Percentiles rank a stretch among this genome's conserved stretches.
Conservation (phyloP, 176 grass and related monocot genomes). For the Musa schizocarpa region DNA sequence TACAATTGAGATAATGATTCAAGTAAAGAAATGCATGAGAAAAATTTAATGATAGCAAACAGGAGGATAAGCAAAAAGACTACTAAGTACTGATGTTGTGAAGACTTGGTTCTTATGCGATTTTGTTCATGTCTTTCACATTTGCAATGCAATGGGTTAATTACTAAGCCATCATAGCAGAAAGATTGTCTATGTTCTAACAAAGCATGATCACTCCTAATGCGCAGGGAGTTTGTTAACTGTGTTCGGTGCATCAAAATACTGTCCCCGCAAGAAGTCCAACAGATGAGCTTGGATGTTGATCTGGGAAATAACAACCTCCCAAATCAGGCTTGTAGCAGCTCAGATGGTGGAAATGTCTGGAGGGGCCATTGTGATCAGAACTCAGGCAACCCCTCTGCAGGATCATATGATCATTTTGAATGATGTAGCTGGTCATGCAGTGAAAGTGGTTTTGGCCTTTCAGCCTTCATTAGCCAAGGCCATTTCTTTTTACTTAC, state of each 20-base stretch:
- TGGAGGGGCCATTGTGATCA: constrained; percentile 66
- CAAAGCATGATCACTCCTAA: constrained; percentile 16
- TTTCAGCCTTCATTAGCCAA: neutral
- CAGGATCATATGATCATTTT: constrained; percentile 60
- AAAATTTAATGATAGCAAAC: neutral
- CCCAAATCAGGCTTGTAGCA: constrained; percentile 76
- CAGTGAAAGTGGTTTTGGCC: neutral
- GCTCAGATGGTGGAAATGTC: constrained; percentile 70
- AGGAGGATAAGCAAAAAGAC: neutral
- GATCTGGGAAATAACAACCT: constrained; percentile 69
- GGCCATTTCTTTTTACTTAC: neutral
- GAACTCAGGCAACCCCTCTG: constrained; percentile 56
- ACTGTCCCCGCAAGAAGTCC: constrained; percentile 91
- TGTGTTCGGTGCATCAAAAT: constrained; percentile 91
- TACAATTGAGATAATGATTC: no score
- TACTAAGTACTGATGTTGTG: no score
- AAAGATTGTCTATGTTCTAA: constrained; percentile 20
- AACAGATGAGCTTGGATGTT: constrained; percentile 90
- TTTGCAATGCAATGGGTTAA: neutral
- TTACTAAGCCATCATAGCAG: neutral
- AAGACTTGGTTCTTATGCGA: neutral
- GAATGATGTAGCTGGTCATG: constrained; percentile 30
- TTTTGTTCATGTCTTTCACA: neutral
- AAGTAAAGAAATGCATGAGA: neutral
- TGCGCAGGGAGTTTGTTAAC: constrained; percentile 81